These are phyloP conservation scores for Trifolium dubium DNA, from an alignment of 306 rosid genomes.

Conservation along the genomic window DNA sequence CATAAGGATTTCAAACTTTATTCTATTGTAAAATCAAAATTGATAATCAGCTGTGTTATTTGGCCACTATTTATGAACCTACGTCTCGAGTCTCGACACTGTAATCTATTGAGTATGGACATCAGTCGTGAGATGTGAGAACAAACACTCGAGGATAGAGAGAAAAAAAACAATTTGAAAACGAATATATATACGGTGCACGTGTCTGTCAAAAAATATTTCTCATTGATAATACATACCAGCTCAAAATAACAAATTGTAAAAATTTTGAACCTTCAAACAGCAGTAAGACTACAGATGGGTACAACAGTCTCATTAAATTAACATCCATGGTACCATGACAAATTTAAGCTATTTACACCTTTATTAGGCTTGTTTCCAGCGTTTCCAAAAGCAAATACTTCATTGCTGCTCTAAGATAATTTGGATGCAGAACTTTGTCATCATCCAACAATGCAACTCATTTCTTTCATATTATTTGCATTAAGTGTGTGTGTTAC, in stretches of 20 bases:
- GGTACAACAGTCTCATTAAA: constrained; percentile 3
- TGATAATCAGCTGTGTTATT: background rate
- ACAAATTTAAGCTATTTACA: constrained; percentile 7
- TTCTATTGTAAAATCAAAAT: background rate
- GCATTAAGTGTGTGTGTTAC: background rate
- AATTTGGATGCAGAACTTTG: constrained; percentile 22
- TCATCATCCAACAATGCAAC: constrained; percentile 30
- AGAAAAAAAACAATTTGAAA: no score
- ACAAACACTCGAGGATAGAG: no score
- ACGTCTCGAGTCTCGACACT: no score
- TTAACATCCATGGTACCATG: constrained; percentile 3
- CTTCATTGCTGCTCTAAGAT: background rate
- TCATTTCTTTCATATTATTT: constrained; percentile 20
- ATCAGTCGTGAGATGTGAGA: no score
- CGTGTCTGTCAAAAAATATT: no score
- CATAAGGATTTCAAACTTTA: background rate
- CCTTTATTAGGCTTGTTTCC: background rate
- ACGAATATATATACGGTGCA: no score
- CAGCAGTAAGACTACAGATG: background rate
- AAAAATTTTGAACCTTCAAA: constrained; percentile 3
- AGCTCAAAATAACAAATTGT: background rate
- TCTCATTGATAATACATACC: background rate
- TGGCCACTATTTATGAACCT: no score
- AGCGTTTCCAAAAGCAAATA: background rate
- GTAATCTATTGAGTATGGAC: no score